Evolutionary conservation across 768 basidiomycete species (phyloP), one percentile per base, ranked within the genome.

Genomic region (Lactarius psammicola): DNA sequence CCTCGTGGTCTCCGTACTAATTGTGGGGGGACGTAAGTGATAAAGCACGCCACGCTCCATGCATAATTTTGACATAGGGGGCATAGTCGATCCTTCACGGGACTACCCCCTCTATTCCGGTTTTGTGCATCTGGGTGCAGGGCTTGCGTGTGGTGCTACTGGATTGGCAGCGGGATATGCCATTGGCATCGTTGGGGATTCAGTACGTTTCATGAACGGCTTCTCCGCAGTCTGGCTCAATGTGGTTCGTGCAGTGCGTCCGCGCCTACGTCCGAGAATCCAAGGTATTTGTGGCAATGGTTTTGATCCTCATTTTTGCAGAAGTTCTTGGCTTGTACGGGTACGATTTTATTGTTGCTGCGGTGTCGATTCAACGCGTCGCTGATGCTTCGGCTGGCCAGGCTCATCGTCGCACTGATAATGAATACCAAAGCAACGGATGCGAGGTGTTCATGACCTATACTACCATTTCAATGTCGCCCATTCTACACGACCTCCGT

Each of bases 121-220:
- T 60, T 95, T 97, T 78, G 85, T 92, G 62, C 94, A 96, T 72
- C 90, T 97, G 65, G 95, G 94, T 74, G 95, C 94, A 51, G 95
- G 95, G 75, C 86, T 96, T 57, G 85, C 93, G 1, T 93, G 95
- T 73, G 94, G 94, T 71, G 87, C 94, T 59, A 92, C 95, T 51
- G 96, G 96, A 83, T 85, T 99, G 42, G 92, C 95, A 59, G 96
- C 96, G 67, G 97, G 97, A 58, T 96, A 98, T 71, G 97, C 97
- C 68, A 89, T 99, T 74, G 97, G 97, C 64, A 98, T 98, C 74
- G 97, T 98, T 64, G 97, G 97, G 75, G 97, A 99, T 76, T 95
- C 96, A 67, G 96, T 69, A 57, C 26, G 68, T 58, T 6, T 13
- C 44, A 2, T 28, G 18, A n/a, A 33, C 23, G 0, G 26, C 6